phyloP scores from a whole-genome alignment of 2,329 filamentous ascomycete genomes.

The Monosporascus sp. region DNA sequence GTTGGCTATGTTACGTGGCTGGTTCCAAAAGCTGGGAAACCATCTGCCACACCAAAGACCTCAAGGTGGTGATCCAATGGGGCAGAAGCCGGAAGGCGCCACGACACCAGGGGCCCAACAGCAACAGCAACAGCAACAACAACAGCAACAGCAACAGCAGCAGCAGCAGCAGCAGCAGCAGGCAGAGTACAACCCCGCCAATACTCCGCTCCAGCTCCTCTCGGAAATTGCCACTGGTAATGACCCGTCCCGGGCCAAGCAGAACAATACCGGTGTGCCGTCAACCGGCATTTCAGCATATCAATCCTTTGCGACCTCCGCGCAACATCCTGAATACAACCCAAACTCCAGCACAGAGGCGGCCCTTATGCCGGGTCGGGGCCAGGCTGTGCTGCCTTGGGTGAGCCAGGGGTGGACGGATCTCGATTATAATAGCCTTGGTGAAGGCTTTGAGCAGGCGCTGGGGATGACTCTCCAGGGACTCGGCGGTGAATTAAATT shows the following conservation, averaged over 20 bases:
- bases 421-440: conserved; percentile 31
- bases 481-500: conserved; percentile 21
- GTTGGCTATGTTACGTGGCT: conserved; percentile 62
- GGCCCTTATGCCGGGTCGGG: not conserved
- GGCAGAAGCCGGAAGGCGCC: conserved; percentile 4
- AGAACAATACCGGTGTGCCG: conserved; percentile 10
- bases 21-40: conserved; percentile 54
- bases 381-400: conserved; percentile 22
- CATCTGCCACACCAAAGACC: conserved; percentile 7
- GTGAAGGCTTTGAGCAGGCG: conserved; percentile 38
- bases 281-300: conserved; percentile 14
- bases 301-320: conserved; percentile 6
- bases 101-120: conserved; percentile 1
- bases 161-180: conserved; percentile 17
- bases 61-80: not conserved
- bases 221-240: conserved; percentile 50
- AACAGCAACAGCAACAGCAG: conserved; percentile 15
- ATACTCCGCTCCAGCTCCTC: conserved; percentile 51
- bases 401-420: conserved; percentile 22
- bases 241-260: conserved; percentile 23
- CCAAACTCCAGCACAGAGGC: conserved; percentile 8
- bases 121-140: conserved; percentile 14
- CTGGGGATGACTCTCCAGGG: conserved; percentile 37
- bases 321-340: conserved; percentile 35
- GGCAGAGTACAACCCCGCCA: conserved; percentile 30